Evolutionary conservation across 495 filamentous ascomycete genomes (phyloP), one percentile per base, ranked within the genome.

Genomic region (Delitschia confertaspora): DNA sequence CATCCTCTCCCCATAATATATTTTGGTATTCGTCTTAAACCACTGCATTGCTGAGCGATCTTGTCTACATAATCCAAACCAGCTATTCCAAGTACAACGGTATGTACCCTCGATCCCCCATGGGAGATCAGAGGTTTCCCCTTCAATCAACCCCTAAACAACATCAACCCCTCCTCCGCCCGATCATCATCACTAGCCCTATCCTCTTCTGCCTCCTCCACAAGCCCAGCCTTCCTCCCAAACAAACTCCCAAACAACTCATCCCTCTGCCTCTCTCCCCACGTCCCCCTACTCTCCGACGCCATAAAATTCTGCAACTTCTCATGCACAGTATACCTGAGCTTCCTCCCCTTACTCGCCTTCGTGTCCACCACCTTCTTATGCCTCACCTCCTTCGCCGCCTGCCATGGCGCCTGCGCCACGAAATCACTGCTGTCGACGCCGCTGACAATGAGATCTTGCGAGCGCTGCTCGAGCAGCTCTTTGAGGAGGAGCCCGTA

Each of bases 281-380:
- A 95, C 9, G 49, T 59, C 2, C 79, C 72, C 21, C 83, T 67
- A 58, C 93, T 84, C 60, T 93, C 84, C 0, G 89, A 82, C 21
- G 87, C 88, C 88, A 95, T 95, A 59, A 96, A 96, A 66, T 95
- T 95, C 68, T 91, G 84, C 49, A 98, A 63, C 64, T 95, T 96
- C 68, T 96, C 88, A 56, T 96, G 89, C 13, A 96, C 87, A 33
- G 81, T 85, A 64, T 83, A 96, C 32, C 82, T 69, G 75, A 98
- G 74, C 65, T 95, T 98, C 38, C 91, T 69, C 4, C 91, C 91
- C 66, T 96, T 96, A 55, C 86, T 93, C 8, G 93, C 93, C 53
- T 86, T 89, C 11, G 87, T 86, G 65, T 98, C 91, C 13, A 96
- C 80, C 24, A 78, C 70, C 51, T 85, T 83, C 65, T 82, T 80